These are phyloP conservation scores for Thecaphora frezii DNA, from an alignment of 1,284 basidiomycete genomes.

Conservation along the genomic window DNA sequence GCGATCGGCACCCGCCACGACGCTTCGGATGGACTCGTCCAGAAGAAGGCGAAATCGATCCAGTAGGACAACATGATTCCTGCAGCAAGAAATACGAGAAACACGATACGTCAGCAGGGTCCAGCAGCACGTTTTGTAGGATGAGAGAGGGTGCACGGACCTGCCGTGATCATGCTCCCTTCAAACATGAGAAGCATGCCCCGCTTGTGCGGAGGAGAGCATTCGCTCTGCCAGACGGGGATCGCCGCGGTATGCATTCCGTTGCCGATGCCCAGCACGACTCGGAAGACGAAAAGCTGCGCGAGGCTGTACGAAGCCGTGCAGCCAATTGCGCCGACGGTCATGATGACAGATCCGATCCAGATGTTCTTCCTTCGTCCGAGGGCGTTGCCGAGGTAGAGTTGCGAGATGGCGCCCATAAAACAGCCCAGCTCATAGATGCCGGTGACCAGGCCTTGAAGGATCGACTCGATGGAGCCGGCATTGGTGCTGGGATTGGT, in stretches of 20 bases:
- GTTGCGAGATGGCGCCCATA: constrained; percentile 50
- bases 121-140: too few relatives aligned
- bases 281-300: constrained; percentile 50
- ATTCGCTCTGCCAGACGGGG: constrained; percentile 55
- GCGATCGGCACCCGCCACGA: constrained; percentile 54
- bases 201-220: constrained; percentile 53
- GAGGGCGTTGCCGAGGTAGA: constrained; percentile 49
- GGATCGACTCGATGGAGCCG: constrained; percentile 31
- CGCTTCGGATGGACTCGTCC: constrained; percentile 33
- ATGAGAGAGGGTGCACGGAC: too few relatives aligned
- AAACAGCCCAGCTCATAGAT: constrained; percentile 57
- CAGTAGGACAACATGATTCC: constrained; percentile 53
- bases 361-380: constrained; percentile 53
- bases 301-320: constrained; percentile 38
- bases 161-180: constrained; percentile 54
- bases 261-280: constrained; percentile 55
- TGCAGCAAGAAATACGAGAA: constrained; percentile 15
- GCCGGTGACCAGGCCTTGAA: constrained; percentile 53
- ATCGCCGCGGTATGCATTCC: constrained; percentile 58
- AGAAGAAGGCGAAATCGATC: constrained; percentile 55
- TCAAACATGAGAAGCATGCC: constrained; percentile 58
- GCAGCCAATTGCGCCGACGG: constrained; percentile 45
- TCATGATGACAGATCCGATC: constrained; percentile 53
- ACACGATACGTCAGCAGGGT: too few relatives aligned
- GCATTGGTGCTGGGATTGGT: constrained; percentile 1